phyloP scores from a whole-genome alignment of 306 rosid genomes.

The Vigna trinervia region DNA sequence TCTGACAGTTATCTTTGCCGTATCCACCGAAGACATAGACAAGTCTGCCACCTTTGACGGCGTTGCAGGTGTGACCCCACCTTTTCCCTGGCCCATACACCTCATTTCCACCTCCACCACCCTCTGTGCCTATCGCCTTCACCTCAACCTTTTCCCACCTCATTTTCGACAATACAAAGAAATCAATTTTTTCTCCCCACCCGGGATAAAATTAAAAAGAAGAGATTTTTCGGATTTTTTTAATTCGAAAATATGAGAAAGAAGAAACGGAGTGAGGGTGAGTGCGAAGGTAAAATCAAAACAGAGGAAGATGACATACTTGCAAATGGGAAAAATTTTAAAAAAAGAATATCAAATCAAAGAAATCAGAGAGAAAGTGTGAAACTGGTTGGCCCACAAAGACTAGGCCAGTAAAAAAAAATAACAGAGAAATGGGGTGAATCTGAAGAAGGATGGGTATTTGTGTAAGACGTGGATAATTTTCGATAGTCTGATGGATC shows the following conservation, averaged over 20 bases:
- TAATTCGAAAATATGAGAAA: not conserved
- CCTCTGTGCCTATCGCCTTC: slow-evolving; percentile 52
- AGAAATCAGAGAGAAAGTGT: slow-evolving; percentile 23
- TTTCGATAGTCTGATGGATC: not conserved
- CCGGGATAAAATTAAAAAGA: not conserved
- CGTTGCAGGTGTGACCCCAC: slow-evolving; percentile 99
- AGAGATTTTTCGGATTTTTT: not conserved
- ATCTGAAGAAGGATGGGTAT: not conserved
- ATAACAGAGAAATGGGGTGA: slow-evolving; percentile 2
- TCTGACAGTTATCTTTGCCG: slow-evolving; percentile 94
- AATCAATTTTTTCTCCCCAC: slow-evolving; percentile 35
- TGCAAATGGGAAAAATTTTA: slow-evolving; percentile 37
- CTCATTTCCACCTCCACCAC: slow-evolving; percentile 51
- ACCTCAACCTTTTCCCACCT: slow-evolving; percentile 87
- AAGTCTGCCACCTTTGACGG: slow-evolving; percentile 87
- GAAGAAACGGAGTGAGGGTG: not conserved
- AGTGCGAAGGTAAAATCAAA: slow-evolving; percentile 46
- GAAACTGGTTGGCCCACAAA: slow-evolving; percentile 29
- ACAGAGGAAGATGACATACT: slow-evolving; percentile 33
- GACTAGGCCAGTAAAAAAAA: slow-evolving; percentile 35
- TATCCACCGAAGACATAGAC: slow-evolving; percentile 95
- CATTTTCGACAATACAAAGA: slow-evolving; percentile 57
- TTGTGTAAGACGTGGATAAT: not conserved
- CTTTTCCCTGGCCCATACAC: slow-evolving; percentile 87
- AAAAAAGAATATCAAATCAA: slow-evolving; percentile 27